Evolutionary conservation across 805 yeast genomes (phyloP).

Genomic region (Hanseniaspora occidentalis): DNA sequence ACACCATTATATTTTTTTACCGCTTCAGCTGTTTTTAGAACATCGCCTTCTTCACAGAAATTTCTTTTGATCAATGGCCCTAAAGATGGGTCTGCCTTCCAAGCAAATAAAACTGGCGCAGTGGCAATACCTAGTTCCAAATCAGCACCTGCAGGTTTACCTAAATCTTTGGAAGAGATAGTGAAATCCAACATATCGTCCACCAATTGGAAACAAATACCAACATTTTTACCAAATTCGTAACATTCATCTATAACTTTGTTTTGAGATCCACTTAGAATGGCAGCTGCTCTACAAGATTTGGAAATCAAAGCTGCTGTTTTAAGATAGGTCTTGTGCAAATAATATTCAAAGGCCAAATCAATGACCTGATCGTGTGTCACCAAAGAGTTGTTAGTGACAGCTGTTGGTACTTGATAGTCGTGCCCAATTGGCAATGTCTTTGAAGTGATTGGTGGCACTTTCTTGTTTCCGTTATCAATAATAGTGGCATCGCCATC

Average conservation of each 20-base stretch:
- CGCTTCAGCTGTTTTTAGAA: slow-evolving; percentile 64
- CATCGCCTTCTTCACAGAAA: slow-evolving; percentile 71
- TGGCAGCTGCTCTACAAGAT: slow-evolving; percentile 86
- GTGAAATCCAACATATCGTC: slow-evolving; percentile 96
- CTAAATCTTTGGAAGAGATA: slow-evolving; percentile 69
- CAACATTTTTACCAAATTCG: slow-evolving; percentile 84
- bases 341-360: slow-evolving; percentile 89
- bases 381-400: slow-evolving; percentile 14
- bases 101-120: slow-evolving; percentile 90
- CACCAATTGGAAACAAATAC: slow-evolving; percentile 89
- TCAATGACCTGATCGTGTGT: slow-evolving; percentile 55
- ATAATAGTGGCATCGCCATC: slow-evolving; percentile 34
- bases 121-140: slow-evolving; percentile 89
- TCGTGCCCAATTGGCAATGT: slow-evolving; percentile 52
- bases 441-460: slow-evolving; percentile 50
- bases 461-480: slow-evolving; percentile 12
- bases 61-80: slow-evolving; percentile 79
- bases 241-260: slow-evolving; percentile 74
- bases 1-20: slow-evolving; percentile 67
- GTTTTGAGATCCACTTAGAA: slow-evolving; percentile 72
- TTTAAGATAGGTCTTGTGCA: slow-evolving; percentile 89
- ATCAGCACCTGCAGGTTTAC: slow-evolving; percentile 96
- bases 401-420: slow-evolving; percentile 29
- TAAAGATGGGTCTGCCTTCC: slow-evolving; percentile 76
- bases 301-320: slow-evolving; percentile 93